phyloP scores from a whole-genome alignment of 176 grass and related monocot genomes.

The Avena sativa region DNA sequence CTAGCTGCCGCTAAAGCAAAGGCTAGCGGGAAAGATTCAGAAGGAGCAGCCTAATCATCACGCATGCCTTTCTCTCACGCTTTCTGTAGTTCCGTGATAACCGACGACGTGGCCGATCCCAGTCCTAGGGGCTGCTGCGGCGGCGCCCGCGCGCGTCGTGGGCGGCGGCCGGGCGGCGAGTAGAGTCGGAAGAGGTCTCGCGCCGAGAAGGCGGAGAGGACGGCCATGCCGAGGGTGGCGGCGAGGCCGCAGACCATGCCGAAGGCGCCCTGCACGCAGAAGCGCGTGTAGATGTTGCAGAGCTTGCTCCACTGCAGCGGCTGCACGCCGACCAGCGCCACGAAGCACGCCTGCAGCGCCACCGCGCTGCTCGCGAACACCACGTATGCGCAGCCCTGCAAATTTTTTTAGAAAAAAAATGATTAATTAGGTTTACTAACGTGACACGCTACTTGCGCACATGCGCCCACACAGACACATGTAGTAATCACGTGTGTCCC shows the following conservation, averaged over 20 bases:
- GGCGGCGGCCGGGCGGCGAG: background rate
- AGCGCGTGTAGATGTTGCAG: conserved; percentile 79
- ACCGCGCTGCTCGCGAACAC: conserved; percentile 52
- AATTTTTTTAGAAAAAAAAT: too few species aligned
- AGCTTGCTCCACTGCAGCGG: conserved; percentile 67
- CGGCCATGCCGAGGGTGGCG: conserved; percentile 51
- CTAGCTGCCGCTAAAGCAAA: background rate
- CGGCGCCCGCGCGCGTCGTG: too few species aligned
- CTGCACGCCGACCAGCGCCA: conserved; percentile 51
- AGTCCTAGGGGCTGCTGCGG: background rate
- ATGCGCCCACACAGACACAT: too few species aligned
- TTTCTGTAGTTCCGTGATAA: background rate
- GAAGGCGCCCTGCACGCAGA: conserved; percentile 63
- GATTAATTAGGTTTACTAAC: too few species aligned
- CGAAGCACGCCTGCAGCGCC: conserved; percentile 53
- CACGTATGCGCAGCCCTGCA: conserved; percentile 40
- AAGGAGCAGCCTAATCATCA: background rate
- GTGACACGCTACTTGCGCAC: too few species aligned
- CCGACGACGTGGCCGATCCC: background rate
- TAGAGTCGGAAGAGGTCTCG: conserved; percentile 56
- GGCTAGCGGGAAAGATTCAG: too few species aligned
- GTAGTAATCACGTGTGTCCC: too few species aligned
- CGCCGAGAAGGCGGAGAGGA: conserved; percentile 63
- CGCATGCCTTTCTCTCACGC: background rate
- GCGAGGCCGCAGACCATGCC: conserved; percentile 43